These are phyloP conservation scores for Biscogniauxia marginata DNA, from an alignment of 2,329 filamentous ascomycete genomes.

Conservation along the genomic window DNA sequence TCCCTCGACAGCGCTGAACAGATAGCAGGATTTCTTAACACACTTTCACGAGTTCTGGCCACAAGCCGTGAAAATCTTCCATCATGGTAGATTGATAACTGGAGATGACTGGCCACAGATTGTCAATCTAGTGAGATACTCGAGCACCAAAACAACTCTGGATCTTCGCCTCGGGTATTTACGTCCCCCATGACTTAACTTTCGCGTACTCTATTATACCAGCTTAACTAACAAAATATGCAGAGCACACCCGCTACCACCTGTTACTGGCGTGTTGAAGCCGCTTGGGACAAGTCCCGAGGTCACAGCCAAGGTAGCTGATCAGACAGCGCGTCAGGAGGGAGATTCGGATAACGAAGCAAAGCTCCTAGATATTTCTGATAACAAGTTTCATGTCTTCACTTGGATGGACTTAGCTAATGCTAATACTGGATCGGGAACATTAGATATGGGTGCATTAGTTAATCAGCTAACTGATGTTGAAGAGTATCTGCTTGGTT, in stretches of 20 bases:
- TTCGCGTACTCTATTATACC: neutral
- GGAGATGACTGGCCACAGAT: constrained; percentile 22
- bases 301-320: neutral
- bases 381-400: neutral
- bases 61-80: constrained; percentile 17
- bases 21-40: constrained; percentile 15
- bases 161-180: constrained; percentile 16
- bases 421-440: neutral
- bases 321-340: neutral
- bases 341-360: neutral
- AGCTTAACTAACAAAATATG: neutral
- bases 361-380: neutral
- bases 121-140: constrained; percentile 12
- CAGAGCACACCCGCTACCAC: neutral
- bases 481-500: neutral
- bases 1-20: neutral
- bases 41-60: constrained; percentile 28
- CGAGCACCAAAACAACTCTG: constrained; percentile 10
- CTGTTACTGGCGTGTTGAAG: neutral
- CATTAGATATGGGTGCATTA: neutral
- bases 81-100: constrained; percentile 11
- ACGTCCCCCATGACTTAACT: neutral
- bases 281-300: neutral
- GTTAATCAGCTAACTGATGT: neutral
- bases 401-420: neutral